A percentile compares a stretch with the other conserved stretches of the same genome.
Conservation (phyloP, 768 basidiomycete genomes). For the Kwoniella dendrophila region DNA sequence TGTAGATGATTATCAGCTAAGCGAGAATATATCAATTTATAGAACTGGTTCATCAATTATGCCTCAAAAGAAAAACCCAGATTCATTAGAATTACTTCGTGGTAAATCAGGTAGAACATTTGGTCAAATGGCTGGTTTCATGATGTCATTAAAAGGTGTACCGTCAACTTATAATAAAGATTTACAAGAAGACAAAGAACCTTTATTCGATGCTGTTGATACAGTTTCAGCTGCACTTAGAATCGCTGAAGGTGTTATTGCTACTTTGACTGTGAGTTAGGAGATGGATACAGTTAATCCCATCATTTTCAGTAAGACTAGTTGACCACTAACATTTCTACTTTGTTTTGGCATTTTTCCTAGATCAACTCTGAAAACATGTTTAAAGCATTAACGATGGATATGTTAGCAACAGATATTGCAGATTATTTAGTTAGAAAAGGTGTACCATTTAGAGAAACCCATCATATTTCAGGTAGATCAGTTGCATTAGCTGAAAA, state of each 20-base stretch:
- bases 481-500: conserved; percentile 93
- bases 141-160: conserved; percentile 95
- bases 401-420: conserved; percentile 96
- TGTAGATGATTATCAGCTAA: background rate
- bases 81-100: conserved; percentile 89
- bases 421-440: conserved; percentile 98
- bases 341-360: background rate
- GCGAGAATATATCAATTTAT: background rate
- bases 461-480: conserved; percentile 95
- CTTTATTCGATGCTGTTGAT: conserved; percentile 89
- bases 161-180: conserved; percentile 99
- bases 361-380: conserved; percentile 90
- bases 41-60: conserved; percentile 99
- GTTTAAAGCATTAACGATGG: conserved; percentile 87
- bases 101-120: conserved; percentile 95
- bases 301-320: too few species aligned
- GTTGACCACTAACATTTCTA: background rate
- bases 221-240: conserved; percentile 82
- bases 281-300: too few species aligned
- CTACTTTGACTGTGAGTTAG: conserved; percentile 80
- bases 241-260: conserved; percentile 92
- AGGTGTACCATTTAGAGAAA: conserved; percentile 98
- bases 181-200: conserved; percentile 97
- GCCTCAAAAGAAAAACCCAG: conserved; percentile 98
- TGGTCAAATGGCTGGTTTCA: conserved; percentile 96